Conservation (phyloP, 78 protist species). For the Polysphondylium violaceum region DNA sequence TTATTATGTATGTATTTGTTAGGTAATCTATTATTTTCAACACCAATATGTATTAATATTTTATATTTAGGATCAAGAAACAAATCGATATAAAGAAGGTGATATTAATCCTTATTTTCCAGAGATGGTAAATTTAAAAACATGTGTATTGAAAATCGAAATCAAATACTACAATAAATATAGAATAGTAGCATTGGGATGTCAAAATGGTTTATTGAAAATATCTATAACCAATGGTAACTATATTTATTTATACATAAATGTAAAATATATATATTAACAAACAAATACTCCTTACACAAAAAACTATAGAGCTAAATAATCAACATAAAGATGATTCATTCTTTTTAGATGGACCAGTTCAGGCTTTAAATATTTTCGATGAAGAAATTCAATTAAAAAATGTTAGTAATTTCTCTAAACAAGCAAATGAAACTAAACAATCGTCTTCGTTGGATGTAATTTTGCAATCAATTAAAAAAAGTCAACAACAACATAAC, state of each 20-base stretch:
- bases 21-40: not conserved
- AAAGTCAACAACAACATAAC: not conserved
- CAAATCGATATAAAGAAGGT: slow-evolving; percentile 32
- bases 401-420: not conserved
- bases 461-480: not conserved
- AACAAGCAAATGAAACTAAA: not conserved
- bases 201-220: slow-evolving; percentile 53
- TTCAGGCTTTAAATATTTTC: slow-evolving; percentile 39
- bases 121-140: slow-evolving; percentile 44
- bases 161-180: slow-evolving; percentile 20
- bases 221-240: slow-evolving; percentile 51
- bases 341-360: slow-evolving; percentile 75
- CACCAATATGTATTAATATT: not conserved
- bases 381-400: not conserved
- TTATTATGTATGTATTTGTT: slow-evolving; percentile 8
- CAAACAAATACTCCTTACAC: not conserved
- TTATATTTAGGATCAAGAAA: slow-evolving; percentile 35
- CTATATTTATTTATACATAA: not conserved
- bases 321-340: slow-evolving; percentile 30
- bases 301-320: slow-evolving; percentile 2
- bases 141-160: slow-evolving; percentile 27
- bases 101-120: slow-evolving; percentile 38
- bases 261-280: not conserved
- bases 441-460: not conserved
- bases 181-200: slow-evolving; percentile 46